Conservation (phyloP, 2,329 filamentous ascomycete species). For the Aspergillus tamarii region DNA sequence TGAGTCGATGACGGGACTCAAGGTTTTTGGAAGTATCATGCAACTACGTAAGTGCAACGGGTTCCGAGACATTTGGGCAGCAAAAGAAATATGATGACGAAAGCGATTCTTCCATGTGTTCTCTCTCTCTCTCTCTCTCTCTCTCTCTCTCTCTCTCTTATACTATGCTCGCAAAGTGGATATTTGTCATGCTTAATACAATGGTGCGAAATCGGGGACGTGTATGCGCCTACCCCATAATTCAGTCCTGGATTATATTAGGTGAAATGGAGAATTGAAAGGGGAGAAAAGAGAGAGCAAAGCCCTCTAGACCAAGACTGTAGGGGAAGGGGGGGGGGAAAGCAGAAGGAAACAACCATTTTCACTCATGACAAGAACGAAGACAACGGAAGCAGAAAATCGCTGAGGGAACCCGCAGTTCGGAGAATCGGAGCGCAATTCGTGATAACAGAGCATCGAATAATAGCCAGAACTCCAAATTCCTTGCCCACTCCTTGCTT, state of each 20-base stretch:
- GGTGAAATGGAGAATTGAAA: not conserved
- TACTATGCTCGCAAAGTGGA: not conserved
- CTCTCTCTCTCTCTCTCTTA: not conserved
- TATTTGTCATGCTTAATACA: conserved; percentile 5
- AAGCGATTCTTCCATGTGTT: not conserved
- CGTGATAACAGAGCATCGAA: conserved; percentile 7
- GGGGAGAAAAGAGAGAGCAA: not conserved
- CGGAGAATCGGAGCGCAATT: conserved; percentile 9
- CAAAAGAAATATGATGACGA: not conserved
- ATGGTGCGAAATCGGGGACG: not conserved
- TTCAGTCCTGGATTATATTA: not conserved
- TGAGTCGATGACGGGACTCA: not conserved
- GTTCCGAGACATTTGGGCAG: not conserved
- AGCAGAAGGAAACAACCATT: not conserved
- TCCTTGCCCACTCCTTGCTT: conserved; percentile 31
- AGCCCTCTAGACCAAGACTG: not conserved
- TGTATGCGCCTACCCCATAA: not conserved
- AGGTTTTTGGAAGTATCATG: not conserved
- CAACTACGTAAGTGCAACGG: not conserved
- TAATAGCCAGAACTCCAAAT: conserved; percentile 13
- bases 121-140: not conserved
- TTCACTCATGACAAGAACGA: not conserved
- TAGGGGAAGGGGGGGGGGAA: not conserved
- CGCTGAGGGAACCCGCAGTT: not conserved
- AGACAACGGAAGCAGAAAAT: not conserved